A percentile compares a stretch with the other conserved stretches of the same genome.
Evolutionary conservation across 2,329 filamentous ascomycete genomes (phyloP).

Genomic region (Rhinocladiella similis): DNA sequence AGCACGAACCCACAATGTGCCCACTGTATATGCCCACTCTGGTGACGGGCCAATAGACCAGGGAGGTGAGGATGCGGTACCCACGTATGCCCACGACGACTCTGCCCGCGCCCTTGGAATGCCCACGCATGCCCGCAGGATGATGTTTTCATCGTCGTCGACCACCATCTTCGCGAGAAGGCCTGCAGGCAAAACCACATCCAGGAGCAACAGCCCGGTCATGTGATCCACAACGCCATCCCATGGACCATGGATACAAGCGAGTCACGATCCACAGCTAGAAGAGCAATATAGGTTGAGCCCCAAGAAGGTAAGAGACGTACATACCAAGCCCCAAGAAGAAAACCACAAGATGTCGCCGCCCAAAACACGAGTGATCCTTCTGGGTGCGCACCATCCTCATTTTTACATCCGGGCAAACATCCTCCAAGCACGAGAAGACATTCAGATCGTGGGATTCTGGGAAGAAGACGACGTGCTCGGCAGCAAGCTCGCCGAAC

Average conservation of each 20-base stretch:
- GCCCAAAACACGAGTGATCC: background rate
- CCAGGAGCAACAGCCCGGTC: background rate
- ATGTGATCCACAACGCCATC: background rate
- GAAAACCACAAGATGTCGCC: background rate
- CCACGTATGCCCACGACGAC: background rate
- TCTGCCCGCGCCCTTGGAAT: too few species aligned
- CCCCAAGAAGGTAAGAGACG: too few species aligned
- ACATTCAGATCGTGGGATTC: conserved; percentile 2
- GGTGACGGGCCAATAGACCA: background rate
- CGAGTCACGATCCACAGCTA: too few species aligned
- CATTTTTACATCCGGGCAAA: conserved; percentile 2
- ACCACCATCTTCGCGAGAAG: background rate
- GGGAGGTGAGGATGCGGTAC: background rate
- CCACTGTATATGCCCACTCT: background rate
- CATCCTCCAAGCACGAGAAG: background rate
- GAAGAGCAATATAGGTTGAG: too few species aligned
- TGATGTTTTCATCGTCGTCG: background rate
- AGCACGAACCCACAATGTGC: background rate
- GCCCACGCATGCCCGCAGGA: too few species aligned
- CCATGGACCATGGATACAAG: too few species aligned
- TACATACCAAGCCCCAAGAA: background rate
- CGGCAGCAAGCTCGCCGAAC: background rate
- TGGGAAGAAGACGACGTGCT: conserved; percentile 1
- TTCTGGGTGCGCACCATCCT: conserved; percentile 3
- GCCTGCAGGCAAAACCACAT: too few species aligned